Base-by-base conservation (phyloP, 768 basidiomycete genomes). In the Mycena latifolia region DNA sequence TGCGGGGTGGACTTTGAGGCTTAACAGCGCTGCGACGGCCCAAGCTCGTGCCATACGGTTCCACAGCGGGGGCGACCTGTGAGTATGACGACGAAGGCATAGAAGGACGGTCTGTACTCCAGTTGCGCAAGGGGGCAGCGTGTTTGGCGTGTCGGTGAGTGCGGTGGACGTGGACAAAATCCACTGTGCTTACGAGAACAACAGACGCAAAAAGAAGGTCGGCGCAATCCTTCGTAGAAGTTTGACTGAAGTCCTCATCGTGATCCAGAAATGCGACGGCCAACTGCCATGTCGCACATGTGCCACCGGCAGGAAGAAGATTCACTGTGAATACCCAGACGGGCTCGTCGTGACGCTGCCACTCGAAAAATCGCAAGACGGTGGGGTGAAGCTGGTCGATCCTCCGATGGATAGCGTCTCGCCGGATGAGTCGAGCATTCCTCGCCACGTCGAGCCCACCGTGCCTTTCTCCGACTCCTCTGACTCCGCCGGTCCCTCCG, bases 131-230 rank as follows among this genome's bases (percentile, higher is more conserved):
- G 17, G 66, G 61, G 2, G 50, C 45, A 11, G 66, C 66, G n/a
- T 67, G 66, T 63, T 12, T 67, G 18, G 47, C 47, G 15, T 68
- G 66, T 55, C 55, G 66, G 66, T 68, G 28, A 48, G 66, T 37
- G 12, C 8, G 2, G 14, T 15, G 1, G 39, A 0, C 5, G 15
- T 12, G 11, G 7, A 17, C 15, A 4, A 17, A 9, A 18, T 41
- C 5, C 11, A 12, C 8, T 6, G 46, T n/a, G 12, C 20, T 41
- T 27, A 27, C 50, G 28, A 20, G 27, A 25, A 4, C 5, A 8
- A 14, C 35, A 68, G 66, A 28, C 66, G 62, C 20, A 68, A 63
- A 29, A 68, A 68, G 39, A 68, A 60, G 62, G 66, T 60, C 11
- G 0, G 61, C 29, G 6, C 10, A 5, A 33, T 31, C 14, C 22